phyloP scores from a whole-genome alignment of 164 flowering plant species.

The Magnolia sinica region DNA sequence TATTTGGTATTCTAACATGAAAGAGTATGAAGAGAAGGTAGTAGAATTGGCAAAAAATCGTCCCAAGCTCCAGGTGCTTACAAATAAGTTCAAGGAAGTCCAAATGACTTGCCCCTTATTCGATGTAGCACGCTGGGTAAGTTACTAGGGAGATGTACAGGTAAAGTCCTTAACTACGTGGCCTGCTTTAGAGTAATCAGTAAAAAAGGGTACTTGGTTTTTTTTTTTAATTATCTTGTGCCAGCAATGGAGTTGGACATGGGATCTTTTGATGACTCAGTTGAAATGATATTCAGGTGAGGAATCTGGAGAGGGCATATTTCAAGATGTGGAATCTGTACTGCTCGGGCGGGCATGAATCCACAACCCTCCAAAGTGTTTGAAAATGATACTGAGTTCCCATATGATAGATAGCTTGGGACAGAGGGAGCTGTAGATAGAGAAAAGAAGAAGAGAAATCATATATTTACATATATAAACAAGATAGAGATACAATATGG shows the following conservation, averaged over 20 bases:
- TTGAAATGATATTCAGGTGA: slow-evolving; percentile 46
- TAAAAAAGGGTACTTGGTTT: not conserved
- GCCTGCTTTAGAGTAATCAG: too few species aligned
- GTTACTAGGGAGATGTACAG: too few species aligned
- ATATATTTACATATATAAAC: not conserved
- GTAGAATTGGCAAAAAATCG: too few species aligned
- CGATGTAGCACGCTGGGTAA: too few species aligned
- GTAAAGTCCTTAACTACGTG: too few species aligned
- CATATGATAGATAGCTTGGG: slow-evolving; percentile 44
- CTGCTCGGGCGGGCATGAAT: slow-evolving; percentile 68
- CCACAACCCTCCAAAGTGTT: slow-evolving; percentile 78
- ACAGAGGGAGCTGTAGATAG: slow-evolving; percentile 38
- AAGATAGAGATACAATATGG: not conserved
- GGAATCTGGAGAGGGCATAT: slow-evolving; percentile 81
- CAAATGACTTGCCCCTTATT: too few species aligned
- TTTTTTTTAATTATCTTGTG: not conserved
- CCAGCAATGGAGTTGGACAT: not conserved
- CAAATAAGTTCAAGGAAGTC: too few species aligned
- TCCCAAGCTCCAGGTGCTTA: too few species aligned
- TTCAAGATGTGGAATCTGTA: slow-evolving; percentile 95
- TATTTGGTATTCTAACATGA: too few species aligned
- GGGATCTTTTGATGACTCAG: not conserved
- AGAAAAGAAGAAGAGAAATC: not conserved
- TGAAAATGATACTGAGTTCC: slow-evolving; percentile 72
- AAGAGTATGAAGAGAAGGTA: too few species aligned